Percentiles rank a stretch among this genome's conserved stretches.
phyloP scores from a whole-genome alignment of 129 eudicot genomes.

The Cynara cardunculus region DNA sequence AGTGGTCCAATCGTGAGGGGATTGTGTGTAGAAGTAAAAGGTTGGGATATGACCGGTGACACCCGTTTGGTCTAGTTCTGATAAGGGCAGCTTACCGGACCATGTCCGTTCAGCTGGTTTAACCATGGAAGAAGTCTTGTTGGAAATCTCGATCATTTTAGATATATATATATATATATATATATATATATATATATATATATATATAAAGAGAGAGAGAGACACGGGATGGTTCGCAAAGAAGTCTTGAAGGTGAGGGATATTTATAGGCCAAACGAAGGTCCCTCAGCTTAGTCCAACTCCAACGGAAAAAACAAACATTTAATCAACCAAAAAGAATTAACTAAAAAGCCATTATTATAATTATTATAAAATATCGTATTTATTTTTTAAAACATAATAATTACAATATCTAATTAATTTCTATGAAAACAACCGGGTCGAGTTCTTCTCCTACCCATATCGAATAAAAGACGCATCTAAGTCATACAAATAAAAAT shows the following conservation, averaged over 20 bases:
- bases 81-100: slow-evolving; percentile 40
- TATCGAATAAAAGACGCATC: too few relatives aligned
- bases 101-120: slow-evolving; percentile 45
- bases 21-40: slow-evolving; percentile 44
- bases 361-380: too few relatives aligned
- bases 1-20: slow-evolving; percentile 19
- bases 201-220: neutral
- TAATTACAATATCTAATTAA: too few relatives aligned
- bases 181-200: too few relatives aligned
- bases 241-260: neutral
- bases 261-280: slow-evolving; percentile 23
- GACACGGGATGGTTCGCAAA: neutral
- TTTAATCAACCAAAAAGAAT: too few relatives aligned
- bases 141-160: slow-evolving; percentile 38
- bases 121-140: slow-evolving; percentile 28
- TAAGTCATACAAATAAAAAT: too few relatives aligned
- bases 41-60: slow-evolving; percentile 35
- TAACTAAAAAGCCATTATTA: too few relatives aligned
- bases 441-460: too few relatives aligned
- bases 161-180: neutral
- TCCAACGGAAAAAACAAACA: too few relatives aligned
- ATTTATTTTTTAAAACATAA: too few relatives aligned
- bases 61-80: slow-evolving; percentile 48
- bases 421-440: too few relatives aligned
- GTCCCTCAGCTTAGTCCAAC: too few relatives aligned